These are phyloP conservation scores for Cudoniella acicularis DNA, from an alignment of 495 filamentous ascomycete species.

Conservation along the genomic window DNA sequence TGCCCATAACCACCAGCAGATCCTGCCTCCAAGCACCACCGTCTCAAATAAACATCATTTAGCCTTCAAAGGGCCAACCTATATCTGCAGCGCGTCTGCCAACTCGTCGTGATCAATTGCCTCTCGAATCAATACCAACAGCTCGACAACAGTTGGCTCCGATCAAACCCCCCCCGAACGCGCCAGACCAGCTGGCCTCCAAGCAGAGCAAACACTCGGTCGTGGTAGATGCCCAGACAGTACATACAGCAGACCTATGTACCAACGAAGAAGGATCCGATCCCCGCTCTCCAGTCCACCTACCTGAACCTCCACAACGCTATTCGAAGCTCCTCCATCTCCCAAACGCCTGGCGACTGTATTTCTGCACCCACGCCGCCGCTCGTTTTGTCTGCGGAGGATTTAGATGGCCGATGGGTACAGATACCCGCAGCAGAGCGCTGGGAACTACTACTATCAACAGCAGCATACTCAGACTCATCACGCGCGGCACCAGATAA, in stretches of 20 bases:
- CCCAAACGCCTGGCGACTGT: constrained; percentile 12
- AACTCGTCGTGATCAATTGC: neutral
- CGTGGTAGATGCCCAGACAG: constrained; percentile 22
- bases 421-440: constrained; percentile 30
- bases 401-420: constrained; percentile 32
- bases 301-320: constrained; percentile 8
- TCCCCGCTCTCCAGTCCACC: constrained; percentile 21
- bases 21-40: neutral
- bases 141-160: neutral
- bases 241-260: constrained; percentile 25
- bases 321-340: neutral
- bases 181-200: neutral
- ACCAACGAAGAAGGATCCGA: constrained; percentile 27
- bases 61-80: neutral
- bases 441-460: constrained; percentile 26
- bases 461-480: constrained; percentile 20
- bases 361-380: constrained; percentile 14
- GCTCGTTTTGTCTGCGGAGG: constrained; percentile 10
- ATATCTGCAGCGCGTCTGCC: neutral
- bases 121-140: neutral
- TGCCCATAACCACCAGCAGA: neutral
- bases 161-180: neutral
- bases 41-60: neutral
- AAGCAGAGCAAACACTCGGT: neutral
- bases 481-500: constrained; percentile 24